Base-by-base conservation (phyloP, 192 early-diverging fungal genomes). In the Cetraspora pellucida region DNA sequence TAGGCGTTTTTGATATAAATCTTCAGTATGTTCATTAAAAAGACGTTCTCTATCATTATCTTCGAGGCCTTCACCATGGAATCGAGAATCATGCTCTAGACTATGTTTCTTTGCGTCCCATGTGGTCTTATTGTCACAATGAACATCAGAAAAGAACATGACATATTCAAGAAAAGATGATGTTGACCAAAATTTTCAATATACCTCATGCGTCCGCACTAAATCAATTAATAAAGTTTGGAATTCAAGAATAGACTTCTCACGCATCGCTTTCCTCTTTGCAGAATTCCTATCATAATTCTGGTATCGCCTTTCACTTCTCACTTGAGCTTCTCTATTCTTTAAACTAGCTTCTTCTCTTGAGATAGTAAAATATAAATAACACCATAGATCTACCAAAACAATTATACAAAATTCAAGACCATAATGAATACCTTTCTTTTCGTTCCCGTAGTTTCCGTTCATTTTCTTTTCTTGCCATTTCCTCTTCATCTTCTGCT, bases 261-360 rank as follows among this genome's bases (percentile, higher is more conserved):
- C 82, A 11, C 74, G 68, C 37, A 79, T 57, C 1, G 86, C 77
- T 21, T 27, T 71, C 28, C 72, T 78, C 30, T 83, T 79, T 19
- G 77, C 77, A 30, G 44, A 25, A 37, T 77, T 74, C 17, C 77
- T 77, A 75, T 90, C 83, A n/a, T 82, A 77, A 27, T 75, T 77
- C 13, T 82, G 67, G n/a, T 58, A 46, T 7, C 31, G 72, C 46
- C 67, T 71, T 60, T 90, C 87, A 10, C 77, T 79, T 19, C 84
- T 80, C 45, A 90, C 89, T 49, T 86, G 77, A 49, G 72, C 83
- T 81, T 90, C 89, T 19, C 89, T 80, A 68, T 90, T 84, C 23
- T 86, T 81, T 31, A 90, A 64, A 82, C 84, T 86, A 3, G 80
- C 85, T 47, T 80, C 87, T 68, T 90, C 89, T 74, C 89, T 87